Evolutionary conservation across 2,329 filamentous ascomycete genomes (phyloP), one percentile per base, ranked within the genome.

Genomic region (Teratosphaeria nubilosa): DNA sequence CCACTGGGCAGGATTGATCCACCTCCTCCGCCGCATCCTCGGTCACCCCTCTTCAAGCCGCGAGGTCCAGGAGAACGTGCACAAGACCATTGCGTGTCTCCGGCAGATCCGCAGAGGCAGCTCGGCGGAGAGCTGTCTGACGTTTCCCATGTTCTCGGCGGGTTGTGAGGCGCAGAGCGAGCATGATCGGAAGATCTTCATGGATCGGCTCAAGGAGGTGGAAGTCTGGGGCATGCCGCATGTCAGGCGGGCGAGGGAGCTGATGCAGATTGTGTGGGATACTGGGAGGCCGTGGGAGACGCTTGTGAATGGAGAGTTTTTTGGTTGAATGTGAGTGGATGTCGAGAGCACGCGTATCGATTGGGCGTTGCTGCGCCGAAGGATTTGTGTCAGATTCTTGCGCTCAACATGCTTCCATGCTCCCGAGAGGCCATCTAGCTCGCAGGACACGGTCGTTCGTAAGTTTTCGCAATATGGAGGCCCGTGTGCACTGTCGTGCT

Each of bases 101-200:
- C 76, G 77, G 24, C 81, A 80, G 41, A 82, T 94, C 54, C 76
- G 83, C 13, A 75, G 78, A 13, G 86, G 87, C 5, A 85, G 85
- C 31, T 84, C 84, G 16, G 87, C 88, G 0, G 89, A 92, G 71
- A 85, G 83, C 9, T 90, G 87, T 66, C 75, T 89, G 20, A 71
- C 94, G 45, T 91, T 94, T 63, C 89, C 90, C 0, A 84, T 94
- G 74, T 94, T 94, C 71, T 88, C 87, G 1, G 89, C 89, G 1
- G 90, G 89, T 0, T 91, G 88, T 63, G 87, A 94, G 70, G 83
- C 85, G 0, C 75, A 75, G 57, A 80, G 84, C 54, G 66, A 76
- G 34, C 73, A 72, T 2, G 81, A 86, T 64, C 77, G 84, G 54
- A 74, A 75, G 25, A 78, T 82, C 66, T 82, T 92, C 41, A 75